phyloP scores from a whole-genome alignment of 2,329 filamentous ascomycete species.

The Laburnicola sp. region DNA sequence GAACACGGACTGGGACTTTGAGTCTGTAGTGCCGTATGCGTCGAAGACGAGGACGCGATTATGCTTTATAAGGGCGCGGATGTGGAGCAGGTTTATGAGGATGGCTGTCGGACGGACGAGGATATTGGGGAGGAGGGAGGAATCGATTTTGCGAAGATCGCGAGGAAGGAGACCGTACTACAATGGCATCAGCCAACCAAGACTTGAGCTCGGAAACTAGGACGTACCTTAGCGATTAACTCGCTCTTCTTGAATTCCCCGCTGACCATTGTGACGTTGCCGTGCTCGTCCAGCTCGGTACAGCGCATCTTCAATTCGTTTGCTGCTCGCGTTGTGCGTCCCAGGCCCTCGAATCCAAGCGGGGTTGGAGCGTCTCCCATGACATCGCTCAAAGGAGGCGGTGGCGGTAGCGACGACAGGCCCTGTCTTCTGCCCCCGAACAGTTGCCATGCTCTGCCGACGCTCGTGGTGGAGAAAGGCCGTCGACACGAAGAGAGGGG shows the following conservation, averaged over 20 bases:
- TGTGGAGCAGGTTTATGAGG: conserved; percentile 91
- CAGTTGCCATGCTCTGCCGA: conserved; percentile 27
- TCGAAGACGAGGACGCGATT: conserved; percentile 95
- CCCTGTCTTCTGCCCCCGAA: conserved; percentile 36
- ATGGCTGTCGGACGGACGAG: conserved; percentile 91
- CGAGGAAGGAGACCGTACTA: conserved; percentile 91
- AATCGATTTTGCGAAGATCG: conserved; percentile 96
- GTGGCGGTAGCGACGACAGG: conserved; percentile 58
- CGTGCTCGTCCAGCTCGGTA: conserved; percentile 91
- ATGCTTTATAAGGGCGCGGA: conserved; percentile 92
- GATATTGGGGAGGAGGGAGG: conserved; percentile 91
- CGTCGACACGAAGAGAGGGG: neutral
- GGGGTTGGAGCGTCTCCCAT: conserved; percentile 56
- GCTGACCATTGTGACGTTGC: conserved; percentile 88
- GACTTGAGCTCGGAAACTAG: neutral
- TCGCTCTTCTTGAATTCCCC: conserved; percentile 98
- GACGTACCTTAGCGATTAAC: conserved; percentile 81
- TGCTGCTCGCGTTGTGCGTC: conserved; percentile 74
- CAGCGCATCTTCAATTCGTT: conserved; percentile 86
- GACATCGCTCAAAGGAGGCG: conserved; percentile 54
- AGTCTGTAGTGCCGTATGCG: conserved; percentile 90
- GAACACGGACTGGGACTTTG: conserved; percentile 93
- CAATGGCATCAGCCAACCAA: conserved; percentile 16
- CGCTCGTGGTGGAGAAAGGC: conserved; percentile 11
- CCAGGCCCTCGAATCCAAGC: conserved; percentile 54